A percentile compares a stretch with the other conserved stretches of the same genome.
Evolutionary conservation across 345 rosid species (phyloP).

Genomic region (Cardamine resedifolia): DNA sequence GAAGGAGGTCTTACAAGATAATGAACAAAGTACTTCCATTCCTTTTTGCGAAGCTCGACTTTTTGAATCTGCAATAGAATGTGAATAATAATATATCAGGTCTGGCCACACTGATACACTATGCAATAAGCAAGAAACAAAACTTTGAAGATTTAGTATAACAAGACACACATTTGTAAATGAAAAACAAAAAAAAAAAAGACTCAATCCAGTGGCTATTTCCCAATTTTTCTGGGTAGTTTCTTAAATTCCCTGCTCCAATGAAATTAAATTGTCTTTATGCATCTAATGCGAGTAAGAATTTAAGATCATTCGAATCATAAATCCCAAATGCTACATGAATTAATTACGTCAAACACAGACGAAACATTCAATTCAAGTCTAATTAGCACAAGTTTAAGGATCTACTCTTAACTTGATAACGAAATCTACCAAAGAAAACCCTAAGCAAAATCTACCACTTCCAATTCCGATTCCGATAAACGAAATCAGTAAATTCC

Average conservation of each 20-base stretch:
- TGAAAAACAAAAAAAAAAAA: too few species aligned
- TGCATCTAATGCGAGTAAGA: neutral
- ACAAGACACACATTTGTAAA: neutral
- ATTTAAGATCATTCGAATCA: neutral
- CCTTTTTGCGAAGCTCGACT: slow-evolving; percentile 85
- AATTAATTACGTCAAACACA: neutral
- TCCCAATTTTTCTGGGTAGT: neutral
- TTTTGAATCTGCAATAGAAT: slow-evolving; percentile 67
- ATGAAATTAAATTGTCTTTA: neutral
- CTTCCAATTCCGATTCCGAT: neutral
- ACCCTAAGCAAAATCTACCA: slow-evolving; percentile 1
- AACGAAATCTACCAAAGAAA: neutral
- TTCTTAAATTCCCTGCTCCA: neutral
- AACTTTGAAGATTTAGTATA: neutral
- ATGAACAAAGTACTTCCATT: slow-evolving; percentile 93
- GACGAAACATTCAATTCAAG: neutral
- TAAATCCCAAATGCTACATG: neutral
- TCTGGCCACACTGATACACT: neutral
- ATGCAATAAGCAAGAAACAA: neutral
- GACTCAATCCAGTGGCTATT: neutral
- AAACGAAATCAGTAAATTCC: neutral
- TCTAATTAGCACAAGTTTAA: neutral
- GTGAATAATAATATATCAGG: neutral
- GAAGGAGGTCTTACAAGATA: slow-evolving; percentile 70
- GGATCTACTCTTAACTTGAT: neutral